A percentile compares a stretch with the other conserved stretches of the same genome.
phyloP scores from a whole-genome alignment of 495 filamentous ascomycete species.

The Sordaria brevicollis region DNA sequence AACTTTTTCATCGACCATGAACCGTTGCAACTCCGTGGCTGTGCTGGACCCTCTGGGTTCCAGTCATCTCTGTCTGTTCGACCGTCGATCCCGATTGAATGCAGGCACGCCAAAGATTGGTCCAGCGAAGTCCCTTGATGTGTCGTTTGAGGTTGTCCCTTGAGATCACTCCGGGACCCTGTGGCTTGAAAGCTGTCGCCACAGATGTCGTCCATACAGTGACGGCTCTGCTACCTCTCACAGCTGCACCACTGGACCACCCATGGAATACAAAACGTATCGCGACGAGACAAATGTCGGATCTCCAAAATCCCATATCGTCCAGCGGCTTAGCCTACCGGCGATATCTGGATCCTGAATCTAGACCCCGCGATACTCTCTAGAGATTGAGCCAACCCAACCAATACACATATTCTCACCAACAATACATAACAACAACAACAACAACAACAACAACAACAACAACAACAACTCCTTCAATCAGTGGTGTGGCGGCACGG shows the following conservation, averaged over 20 bases:
- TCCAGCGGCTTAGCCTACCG: background rate
- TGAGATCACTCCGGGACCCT: background rate
- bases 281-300: background rate
- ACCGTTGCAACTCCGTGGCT: background rate
- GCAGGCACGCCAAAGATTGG: background rate
- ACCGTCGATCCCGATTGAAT: background rate
- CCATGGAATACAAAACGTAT: background rate
- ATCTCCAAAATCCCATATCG: background rate
- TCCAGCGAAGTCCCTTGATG: background rate
- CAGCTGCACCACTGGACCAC: background rate
- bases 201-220: background rate
- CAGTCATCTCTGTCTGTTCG: background rate
- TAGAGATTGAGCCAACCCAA: background rate
- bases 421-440: background rate
- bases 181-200: background rate
- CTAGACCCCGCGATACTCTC: background rate
- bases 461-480: background rate
- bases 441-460: background rate
- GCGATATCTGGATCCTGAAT: background rate
- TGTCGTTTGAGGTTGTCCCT: background rate
- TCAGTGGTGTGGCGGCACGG: background rate
- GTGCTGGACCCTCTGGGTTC: slow-evolving; percentile 1
- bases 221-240: background rate
- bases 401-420: background rate
- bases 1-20: background rate